A percentile compares a stretch with the other conserved stretches of the same genome.
Conservation (phyloP, 23 red algal species). For the Gracilaria caudata region DNA sequence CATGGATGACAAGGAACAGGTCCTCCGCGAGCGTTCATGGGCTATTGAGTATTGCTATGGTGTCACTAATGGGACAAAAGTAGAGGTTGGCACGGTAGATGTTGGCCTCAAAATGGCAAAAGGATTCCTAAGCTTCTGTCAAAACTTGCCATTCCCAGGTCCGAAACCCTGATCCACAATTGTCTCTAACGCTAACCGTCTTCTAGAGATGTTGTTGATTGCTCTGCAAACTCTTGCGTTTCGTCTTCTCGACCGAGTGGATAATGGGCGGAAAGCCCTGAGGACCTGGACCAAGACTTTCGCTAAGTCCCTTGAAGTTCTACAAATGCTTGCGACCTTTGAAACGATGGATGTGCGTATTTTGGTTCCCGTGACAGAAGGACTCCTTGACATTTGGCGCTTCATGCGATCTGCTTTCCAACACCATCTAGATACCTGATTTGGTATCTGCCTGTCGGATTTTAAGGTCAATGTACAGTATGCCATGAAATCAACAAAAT, state of each 20-base stretch:
- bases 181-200: not conserved
- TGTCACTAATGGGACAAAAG: conserved; percentile 9
- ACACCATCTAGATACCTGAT: conserved; percentile 10
- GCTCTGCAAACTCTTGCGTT: not conserved
- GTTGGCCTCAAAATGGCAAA: not conserved
- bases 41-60: conserved; percentile 32
- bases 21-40: conserved; percentile 33
- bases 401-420: conserved; percentile 34
- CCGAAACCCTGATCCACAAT: not conserved
- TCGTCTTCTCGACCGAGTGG: not conserved
- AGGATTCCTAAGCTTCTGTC: conserved; percentile 13
- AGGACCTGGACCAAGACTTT: conserved; percentile 10
- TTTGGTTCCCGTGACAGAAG: conserved; percentile 9
- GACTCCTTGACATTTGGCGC: conserved; percentile 8
- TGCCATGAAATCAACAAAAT: conserved; percentile 32
- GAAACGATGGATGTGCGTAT: not conserved
- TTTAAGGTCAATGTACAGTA: conserved; percentile 50
- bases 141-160: not conserved
- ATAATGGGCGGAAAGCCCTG: conserved; percentile 2
- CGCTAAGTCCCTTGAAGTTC: conserved; percentile 7
- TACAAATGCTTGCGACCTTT: conserved; percentile 15
- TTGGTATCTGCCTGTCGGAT: conserved; percentile 10
- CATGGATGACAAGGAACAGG: conserved; percentile 12
- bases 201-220: not conserved
- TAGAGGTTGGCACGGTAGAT: conserved; percentile 8